phyloP scores from a whole-genome alignment of 345 rosid species.

The Eutrema heterophyllum region DNA sequence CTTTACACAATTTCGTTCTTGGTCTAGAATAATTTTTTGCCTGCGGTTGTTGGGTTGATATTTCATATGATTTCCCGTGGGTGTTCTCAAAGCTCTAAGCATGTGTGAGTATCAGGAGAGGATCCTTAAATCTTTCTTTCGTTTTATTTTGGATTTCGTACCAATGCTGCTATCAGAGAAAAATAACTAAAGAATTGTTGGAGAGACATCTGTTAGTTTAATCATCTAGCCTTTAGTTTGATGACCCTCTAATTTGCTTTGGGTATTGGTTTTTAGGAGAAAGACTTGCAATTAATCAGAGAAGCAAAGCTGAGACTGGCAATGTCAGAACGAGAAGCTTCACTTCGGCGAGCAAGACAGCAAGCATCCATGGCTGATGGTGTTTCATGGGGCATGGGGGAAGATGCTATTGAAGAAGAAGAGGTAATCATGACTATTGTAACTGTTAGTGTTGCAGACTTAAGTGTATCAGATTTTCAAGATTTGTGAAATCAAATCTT shows the following conservation, averaged over 20 bases:
- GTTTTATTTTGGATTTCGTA: background rate
- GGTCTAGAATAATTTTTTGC: background rate
- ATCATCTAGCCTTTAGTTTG: background rate
- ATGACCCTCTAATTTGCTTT: background rate
- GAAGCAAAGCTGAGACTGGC: conserved; percentile 53
- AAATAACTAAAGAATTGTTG: background rate
- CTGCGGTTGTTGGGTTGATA: background rate
- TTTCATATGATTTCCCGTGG: background rate
- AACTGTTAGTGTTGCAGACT: background rate
- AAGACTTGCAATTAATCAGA: conserved; percentile 53
- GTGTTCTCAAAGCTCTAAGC: background rate
- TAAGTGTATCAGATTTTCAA: background rate
- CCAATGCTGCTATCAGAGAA: background rate
- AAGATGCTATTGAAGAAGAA: conserved; percentile 92
- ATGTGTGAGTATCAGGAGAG: background rate
- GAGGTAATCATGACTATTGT: conserved; percentile 44
- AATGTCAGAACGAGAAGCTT: conserved; percentile 72
- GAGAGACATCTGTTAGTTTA: background rate
- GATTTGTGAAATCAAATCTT: background rate
- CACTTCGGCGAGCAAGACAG: conserved; percentile 74
- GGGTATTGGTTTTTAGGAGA: conserved; percentile 44
- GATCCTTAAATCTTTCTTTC: background rate
- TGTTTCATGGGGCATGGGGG: conserved; percentile 99
- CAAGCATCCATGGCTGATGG: conserved; percentile 88
- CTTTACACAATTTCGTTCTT: background rate